These are phyloP conservation scores for Pseudonitzschia pungens DNA, from an alignment of 108 stramenopile genomes.

Conservation along the genomic window DNA sequence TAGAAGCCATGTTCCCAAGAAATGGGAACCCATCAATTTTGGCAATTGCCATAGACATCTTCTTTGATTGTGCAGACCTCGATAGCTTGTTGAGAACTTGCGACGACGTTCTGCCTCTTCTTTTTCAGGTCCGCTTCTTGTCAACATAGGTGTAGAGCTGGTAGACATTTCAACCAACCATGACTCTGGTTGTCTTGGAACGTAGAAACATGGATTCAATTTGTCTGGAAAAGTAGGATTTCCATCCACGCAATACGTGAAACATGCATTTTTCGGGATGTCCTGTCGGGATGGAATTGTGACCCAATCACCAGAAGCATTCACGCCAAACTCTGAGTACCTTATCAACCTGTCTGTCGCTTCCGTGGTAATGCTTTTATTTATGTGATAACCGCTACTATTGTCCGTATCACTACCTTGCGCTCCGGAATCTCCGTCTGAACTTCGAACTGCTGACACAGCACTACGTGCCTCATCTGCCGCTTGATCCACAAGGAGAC, in stretches of 20 bases:
- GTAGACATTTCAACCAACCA: conserved; percentile 56
- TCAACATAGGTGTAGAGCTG: conserved; percentile 60
- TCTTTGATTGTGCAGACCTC: conserved; percentile 72
- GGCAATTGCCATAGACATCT: conserved; percentile 85
- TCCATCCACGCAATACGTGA: conserved; percentile 77
- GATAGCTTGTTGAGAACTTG: conserved; percentile 57
- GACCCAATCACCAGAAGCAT: conserved; percentile 69
- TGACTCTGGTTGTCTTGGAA: conserved; percentile 71
- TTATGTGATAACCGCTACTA: conserved; percentile 23
- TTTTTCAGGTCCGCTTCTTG: conserved; percentile 70
- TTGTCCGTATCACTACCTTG: conserved; percentile 39
- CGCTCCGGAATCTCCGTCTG: conserved; percentile 40
- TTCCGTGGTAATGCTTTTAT: conserved; percentile 22
- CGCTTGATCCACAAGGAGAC: conserved; percentile 80
- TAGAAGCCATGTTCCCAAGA: conserved; percentile 76
- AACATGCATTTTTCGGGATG: conserved; percentile 50
- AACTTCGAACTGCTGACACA: conserved; percentile 37
- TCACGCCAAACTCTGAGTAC: conserved; percentile 49
- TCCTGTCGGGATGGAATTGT: conserved; percentile 54
- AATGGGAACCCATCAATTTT: conserved; percentile 87
- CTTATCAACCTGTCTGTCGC: conserved; percentile 27
- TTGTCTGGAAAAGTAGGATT: conserved; percentile 79
- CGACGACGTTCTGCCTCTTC: conserved; percentile 68
- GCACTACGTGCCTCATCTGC: conserved; percentile 48
- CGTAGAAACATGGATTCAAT: conserved; percentile 52